phyloP scores from a whole-genome alignment of 371 early-diverging fungal genomes.

The Catenaria anguillulae region DNA sequence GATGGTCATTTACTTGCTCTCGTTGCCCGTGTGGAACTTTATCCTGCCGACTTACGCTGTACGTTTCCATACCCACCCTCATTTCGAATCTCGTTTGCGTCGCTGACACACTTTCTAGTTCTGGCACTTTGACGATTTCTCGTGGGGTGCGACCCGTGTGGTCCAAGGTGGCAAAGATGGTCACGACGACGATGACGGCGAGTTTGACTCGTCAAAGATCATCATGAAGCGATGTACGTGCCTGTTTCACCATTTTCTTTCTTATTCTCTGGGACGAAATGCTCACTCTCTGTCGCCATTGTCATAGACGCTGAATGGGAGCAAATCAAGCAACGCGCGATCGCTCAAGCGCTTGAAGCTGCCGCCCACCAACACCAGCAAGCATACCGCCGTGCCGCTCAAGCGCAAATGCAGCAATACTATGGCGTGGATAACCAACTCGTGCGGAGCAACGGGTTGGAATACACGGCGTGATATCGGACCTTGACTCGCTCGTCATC shows the following conservation, averaged over 20 bases:
- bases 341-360: neutral
- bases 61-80: too few species aligned
- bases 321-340: neutral
- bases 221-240: neutral
- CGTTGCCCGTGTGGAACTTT: conserved; percentile 6
- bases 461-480: neutral
- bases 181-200: neutral
- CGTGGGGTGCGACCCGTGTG: neutral
- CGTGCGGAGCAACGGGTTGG: neutral
- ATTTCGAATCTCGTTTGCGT: too few species aligned
- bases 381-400: neutral
- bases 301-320: neutral
- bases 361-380: neutral
- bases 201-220: neutral
- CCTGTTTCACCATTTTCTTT: neutral
- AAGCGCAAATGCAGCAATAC: neutral
- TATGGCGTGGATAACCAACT: neutral
- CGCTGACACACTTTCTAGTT: too few species aligned
- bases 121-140: conserved; percentile 41
- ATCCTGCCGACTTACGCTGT: conserved; percentile 10
- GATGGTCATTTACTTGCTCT: conserved; percentile 11
- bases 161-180: neutral
- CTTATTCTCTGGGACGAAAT: neutral
- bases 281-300: neutral
- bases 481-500: too few species aligned